A percentile compares a stretch with the other conserved stretches of the same genome.
phyloP scores from a whole-genome alignment of 177 flowering plant genomes.

The Vitis hybrid region DNA sequence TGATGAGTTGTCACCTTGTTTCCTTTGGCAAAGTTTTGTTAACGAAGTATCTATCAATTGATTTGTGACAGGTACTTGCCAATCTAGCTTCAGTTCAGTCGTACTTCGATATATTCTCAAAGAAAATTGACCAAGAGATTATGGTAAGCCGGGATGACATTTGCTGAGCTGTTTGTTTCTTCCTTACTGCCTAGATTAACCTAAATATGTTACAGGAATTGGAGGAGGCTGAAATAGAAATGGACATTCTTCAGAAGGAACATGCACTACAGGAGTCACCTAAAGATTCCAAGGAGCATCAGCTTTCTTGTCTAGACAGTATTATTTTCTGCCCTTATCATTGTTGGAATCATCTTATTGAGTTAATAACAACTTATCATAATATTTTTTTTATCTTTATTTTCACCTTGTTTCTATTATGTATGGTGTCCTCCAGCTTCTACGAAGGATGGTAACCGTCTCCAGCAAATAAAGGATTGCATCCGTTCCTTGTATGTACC shows the following conservation, averaged over 20 bases:
- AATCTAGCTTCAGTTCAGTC: slow-evolving; percentile 61
- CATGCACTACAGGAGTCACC: slow-evolving; percentile 32
- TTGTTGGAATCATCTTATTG: neutral
- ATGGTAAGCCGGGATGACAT: slow-evolving; percentile 39
- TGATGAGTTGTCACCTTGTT: neutral
- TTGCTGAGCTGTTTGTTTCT: neutral
- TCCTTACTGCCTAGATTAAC: neutral
- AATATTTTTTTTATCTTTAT: neutral
- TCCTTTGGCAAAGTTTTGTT: neutral
- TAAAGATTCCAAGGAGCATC: slow-evolving; percentile 22
- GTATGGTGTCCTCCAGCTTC: slow-evolving; percentile 31
- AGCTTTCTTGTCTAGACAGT: slow-evolving; percentile 33
- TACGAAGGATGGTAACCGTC: slow-evolving; percentile 43
- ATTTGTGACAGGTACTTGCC: slow-evolving; percentile 56
- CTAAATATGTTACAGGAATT: slow-evolving; percentile 48
- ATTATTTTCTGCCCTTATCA: slow-evolving; percentile 15
- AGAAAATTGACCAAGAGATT: slow-evolving; percentile 46
- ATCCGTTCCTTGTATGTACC: slow-evolving; percentile 64
- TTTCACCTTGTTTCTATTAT: neutral
- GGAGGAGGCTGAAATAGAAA: slow-evolving; percentile 86
- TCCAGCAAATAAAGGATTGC: slow-evolving; percentile 73
- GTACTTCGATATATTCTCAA: slow-evolving; percentile 64
- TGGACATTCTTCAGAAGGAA: slow-evolving; percentile 67
- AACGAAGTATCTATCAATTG: neutral
- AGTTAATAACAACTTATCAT: neutral